Base-by-base conservation (phyloP, 2,329 filamentous ascomycete species). In the Sclerotinia subarctica region DNA sequence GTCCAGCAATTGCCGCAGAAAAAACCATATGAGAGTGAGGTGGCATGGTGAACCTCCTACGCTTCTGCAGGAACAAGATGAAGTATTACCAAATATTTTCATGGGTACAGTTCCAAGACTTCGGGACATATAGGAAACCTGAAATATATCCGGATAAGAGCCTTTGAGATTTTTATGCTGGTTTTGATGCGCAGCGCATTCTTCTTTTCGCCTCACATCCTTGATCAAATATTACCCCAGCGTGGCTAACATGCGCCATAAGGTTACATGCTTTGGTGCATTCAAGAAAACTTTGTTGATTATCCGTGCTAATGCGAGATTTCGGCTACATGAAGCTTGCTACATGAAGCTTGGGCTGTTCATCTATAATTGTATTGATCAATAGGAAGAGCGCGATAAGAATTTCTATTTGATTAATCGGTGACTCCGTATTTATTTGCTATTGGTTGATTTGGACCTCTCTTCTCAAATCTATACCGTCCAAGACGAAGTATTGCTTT, bases 21-120 rank as follows among this genome's bases (percentile, higher is more conserved):
- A 58, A 26, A 58, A 10, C 29, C 24, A 38, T n/a, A 49, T 38
- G 32, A 66, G 13, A 21, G 15, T 51, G 44, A 57, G 52, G 35
- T 66, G 24, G 63, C 49, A 57, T 7, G 5, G 13, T 49, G 44
- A 49, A 38, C 29, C 21, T 51, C 29, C 42, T 24, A 60, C 29
- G 19, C 54, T 29, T 66, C 44, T 60, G 53, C 64, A 59, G 64
- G 64, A 66, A 66, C 52, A 19, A 57, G 11, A 19, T 49, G 54
- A 66, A 59, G 11, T 49, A 47, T 67, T 67, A 67, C 32, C 65
- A 63, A 67, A 67, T 67, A 67, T 35, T 63, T 67, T 67, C 65
- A 63, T 52, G 57, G 65, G 49, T 67, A n/a, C 21, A 35, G 54
- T 24, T 29, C 35, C n/a, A 51, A 67, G 46, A 62, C 29, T 10